phyloP scores from a whole-genome alignment of 805 yeast genomes.

The Hanseniaspora meyeri region DNA sequence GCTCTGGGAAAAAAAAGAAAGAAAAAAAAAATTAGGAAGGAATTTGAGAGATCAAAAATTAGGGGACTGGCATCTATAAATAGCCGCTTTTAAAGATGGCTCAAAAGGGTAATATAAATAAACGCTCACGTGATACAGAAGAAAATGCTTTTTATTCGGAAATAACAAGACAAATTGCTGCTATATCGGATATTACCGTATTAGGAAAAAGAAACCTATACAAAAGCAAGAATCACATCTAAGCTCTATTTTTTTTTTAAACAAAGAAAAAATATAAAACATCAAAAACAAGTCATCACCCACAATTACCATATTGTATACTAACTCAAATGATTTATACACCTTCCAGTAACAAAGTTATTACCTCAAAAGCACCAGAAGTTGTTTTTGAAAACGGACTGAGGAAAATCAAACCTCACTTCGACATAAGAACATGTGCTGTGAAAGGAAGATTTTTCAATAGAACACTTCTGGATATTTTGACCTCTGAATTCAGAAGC shows the following conservation, averaged over 20 bases:
- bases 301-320: background rate
- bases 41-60: background rate
- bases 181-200: no score
- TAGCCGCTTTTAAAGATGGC: no score
- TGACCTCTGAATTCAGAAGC: constrained; percentile 30
- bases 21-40: background rate
- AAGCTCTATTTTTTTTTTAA: no score
- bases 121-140: no score
- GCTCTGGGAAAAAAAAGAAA: background rate
- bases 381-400: constrained; percentile 25
- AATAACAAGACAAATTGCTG: no score
- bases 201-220: no score
- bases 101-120: no score
- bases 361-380: constrained; percentile 1
- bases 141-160: no score
- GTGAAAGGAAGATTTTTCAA: constrained; percentile 38
- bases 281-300: no score
- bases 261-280: no score
- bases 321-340: background rate
- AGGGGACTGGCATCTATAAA: background rate
- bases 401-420: constrained; percentile 34
- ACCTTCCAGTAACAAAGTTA: constrained; percentile 5
- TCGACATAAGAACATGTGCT: constrained; percentile 26
- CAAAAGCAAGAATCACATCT: no score
- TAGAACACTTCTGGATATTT: constrained; percentile 30